Evolutionary conservation across 306 rosid species (phyloP).

Genomic region (Quercus gilva): DNA sequence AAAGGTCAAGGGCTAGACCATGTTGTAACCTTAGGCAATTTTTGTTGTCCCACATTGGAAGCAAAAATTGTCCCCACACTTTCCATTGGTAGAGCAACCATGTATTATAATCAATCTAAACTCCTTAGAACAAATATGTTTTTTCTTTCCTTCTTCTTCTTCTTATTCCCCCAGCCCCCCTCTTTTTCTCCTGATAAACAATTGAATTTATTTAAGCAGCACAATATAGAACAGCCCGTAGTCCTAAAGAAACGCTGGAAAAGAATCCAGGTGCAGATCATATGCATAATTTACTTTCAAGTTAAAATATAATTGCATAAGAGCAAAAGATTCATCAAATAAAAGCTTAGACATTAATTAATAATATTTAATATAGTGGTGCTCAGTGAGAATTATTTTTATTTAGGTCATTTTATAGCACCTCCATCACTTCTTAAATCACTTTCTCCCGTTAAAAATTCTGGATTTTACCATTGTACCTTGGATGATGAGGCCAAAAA

Average conservation of each 20-base stretch:
- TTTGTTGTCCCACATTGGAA: too few relatives aligned
- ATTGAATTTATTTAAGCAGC: not conserved
- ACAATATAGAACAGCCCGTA: not conserved
- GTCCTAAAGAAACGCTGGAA: not conserved
- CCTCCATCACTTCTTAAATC: not conserved
- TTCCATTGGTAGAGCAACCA: constrained; percentile 15
- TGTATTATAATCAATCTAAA: not conserved
- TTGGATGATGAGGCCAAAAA: constrained; percentile 60
- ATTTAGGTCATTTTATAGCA: not conserved
- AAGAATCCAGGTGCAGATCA: not conserved
- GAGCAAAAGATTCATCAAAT: not conserved
- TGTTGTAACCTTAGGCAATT: too few relatives aligned
- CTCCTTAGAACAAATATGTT: not conserved
- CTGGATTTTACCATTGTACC: constrained; percentile 37
- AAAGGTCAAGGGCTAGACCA: too few relatives aligned
- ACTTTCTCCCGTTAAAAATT: not conserved
- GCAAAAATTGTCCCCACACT: too few relatives aligned
- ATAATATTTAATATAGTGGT: not conserved
- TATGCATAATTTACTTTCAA: not conserved
- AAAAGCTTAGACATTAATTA: not conserved
- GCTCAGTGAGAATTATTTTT: not conserved
- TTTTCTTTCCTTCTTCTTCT: not conserved
- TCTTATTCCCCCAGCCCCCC: not conserved
- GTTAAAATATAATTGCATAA: not conserved
- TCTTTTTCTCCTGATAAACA: not conserved